Evolutionary conservation across 2,329 filamentous ascomycete species (phyloP).

Genomic region (Penicillium sp.): DNA sequence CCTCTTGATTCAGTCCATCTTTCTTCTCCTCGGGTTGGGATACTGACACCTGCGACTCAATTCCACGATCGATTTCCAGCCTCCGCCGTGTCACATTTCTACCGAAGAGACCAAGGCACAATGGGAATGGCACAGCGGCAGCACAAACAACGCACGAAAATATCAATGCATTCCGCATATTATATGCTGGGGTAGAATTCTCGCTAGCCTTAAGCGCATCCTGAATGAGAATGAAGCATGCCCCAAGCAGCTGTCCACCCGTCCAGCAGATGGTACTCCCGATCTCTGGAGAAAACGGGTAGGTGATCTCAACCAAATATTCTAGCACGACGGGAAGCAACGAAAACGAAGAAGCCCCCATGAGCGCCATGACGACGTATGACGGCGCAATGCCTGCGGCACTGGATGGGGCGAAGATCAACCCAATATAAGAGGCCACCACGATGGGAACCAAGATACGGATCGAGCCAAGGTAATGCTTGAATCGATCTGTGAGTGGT

Average conservation of each 20-base stretch:
- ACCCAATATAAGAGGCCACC: conserved; percentile 68
- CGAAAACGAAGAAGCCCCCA: conserved; percentile 78
- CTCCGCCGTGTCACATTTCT: conserved; percentile 41
- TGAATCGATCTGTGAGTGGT: conserved; percentile 81
- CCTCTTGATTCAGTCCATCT: not conserved
- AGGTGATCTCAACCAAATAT: conserved; percentile 80
- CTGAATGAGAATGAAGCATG: conserved; percentile 78
- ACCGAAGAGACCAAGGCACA: conserved; percentile 71
- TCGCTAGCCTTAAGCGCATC: conserved; percentile 63
- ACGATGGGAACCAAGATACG: conserved; percentile 74
- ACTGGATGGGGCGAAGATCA: conserved; percentile 77
- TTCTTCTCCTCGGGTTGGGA: not conserved
- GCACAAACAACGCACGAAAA: conserved; percentile 74
- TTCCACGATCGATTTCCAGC: conserved; percentile 41
- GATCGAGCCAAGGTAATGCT: conserved; percentile 72
- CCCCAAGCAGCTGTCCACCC: conserved; percentile 81
- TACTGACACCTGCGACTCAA: conserved; percentile 19
- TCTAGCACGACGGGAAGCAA: conserved; percentile 84
- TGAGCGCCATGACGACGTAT: conserved; percentile 70
- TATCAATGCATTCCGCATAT: conserved; percentile 74
- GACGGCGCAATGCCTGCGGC: conserved; percentile 52
- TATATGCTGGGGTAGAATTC: conserved; percentile 59
- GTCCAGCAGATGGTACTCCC: conserved; percentile 82
- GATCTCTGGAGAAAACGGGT: conserved; percentile 83
- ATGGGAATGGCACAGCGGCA: conserved; percentile 63